Evolutionary conservation across 2,329 filamentous ascomycete species (phyloP), one percentile per base, ranked within the genome.

Genomic region (Aspergillus pseudotamarii): DNA sequence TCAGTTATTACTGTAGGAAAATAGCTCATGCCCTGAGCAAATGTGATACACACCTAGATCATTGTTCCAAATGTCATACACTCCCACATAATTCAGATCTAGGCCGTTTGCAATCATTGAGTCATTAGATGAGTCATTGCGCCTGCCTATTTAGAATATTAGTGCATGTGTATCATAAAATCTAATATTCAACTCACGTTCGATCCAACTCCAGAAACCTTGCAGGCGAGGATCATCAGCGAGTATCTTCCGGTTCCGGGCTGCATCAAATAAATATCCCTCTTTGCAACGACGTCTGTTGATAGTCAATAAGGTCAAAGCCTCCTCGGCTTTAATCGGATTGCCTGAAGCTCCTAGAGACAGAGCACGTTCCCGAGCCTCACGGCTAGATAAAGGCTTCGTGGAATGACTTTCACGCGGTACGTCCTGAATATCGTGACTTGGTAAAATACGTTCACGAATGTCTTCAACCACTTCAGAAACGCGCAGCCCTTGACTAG

Each of bases 41-140:
- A 19, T 6, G 38, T 16, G 23, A 5, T 8, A 38, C 26, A n/a
- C 79, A 76, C 84, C 83, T 28, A 88, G 73, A 51, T 84, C 83
- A 67, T 85, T 84, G 56, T 81, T 83, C 86, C 86, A 89, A 16
- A 89, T 80, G 45, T 81, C 82, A 64, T 80, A 81, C 12, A 90
- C 81, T 2, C 88, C 88, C 23, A 89, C 73, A 69, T 86, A 89
- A 68, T 85, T 88, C 58, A 89, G 73, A 69, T 89, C 88, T 19
- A 88, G 74, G 1, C 80, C 80, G 55, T 84, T 82, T 28, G 83
- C 79, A 12, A 86, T 79, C 85, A 89, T 88, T 9, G 82, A 82
- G 36, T 83, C 79, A 36, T 81, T 78, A 48, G 78, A 68, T 43
- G 80, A 79, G 55, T 78, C 74, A 16, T 66, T 66, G 30, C 75